Evolutionary conservation across 805 yeast genomes (phyloP).

Genomic region (Cyberlindnera suaveolens): DNA sequence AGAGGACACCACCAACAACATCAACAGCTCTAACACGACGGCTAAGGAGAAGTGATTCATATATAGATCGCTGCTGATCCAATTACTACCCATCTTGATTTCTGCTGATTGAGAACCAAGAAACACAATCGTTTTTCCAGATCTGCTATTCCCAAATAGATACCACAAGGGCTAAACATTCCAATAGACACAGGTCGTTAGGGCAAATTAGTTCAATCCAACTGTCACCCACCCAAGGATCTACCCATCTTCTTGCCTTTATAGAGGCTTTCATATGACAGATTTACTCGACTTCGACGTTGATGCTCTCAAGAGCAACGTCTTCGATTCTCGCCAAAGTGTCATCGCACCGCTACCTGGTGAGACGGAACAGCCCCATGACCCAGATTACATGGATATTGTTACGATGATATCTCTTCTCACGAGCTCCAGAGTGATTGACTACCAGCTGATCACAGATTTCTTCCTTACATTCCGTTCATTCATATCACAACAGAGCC

Average conservation of each 20-base stretch:
- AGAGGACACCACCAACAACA: not conserved
- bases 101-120: too few relatives aligned
- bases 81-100: too few relatives aligned
- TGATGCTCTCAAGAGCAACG: constrained; percentile 5
- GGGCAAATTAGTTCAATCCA: too few relatives aligned
- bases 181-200: too few relatives aligned
- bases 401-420: constrained; percentile 14
- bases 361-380: constrained; percentile 3
- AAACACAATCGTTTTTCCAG: too few relatives aligned
- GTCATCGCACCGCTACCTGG: constrained; percentile 5
- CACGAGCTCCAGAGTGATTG: constrained; percentile 34
- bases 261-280: constrained; percentile 6
- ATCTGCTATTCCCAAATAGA: too few relatives aligned
- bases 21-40: not conserved
- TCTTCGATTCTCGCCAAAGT: constrained; percentile 9
- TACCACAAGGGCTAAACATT: too few relatives aligned
- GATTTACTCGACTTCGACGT: constrained; percentile 13
- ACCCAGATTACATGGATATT: constrained; percentile 12
- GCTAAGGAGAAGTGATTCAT: too few relatives aligned
- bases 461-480: constrained; percentile 80
- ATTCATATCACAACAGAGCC: constrained; percentile 51
- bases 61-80: too few relatives aligned
- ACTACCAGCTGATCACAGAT: constrained; percentile 75
- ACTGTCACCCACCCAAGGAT: too few relatives aligned
- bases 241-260: not conserved